Evolutionary conservation across 805 yeast species (phyloP), one percentile per base, ranked within the genome.

Genomic region (Nakazawaea wyomingensis): DNA sequence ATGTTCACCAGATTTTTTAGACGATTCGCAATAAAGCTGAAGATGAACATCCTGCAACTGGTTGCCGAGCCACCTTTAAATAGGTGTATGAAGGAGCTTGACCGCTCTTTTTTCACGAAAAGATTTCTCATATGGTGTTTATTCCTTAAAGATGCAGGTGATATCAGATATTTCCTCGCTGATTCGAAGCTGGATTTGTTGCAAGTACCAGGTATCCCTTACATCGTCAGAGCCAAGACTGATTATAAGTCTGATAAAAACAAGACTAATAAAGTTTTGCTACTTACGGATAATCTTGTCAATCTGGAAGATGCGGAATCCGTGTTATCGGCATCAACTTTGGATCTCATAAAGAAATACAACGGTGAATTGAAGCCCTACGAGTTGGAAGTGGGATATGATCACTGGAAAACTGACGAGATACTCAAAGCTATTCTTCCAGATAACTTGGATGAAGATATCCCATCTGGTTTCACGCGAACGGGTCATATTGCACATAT

Each of bases 401-500:
- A 78, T 39, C 86, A 78, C 60, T 93, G 98, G 98, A 80, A 79
- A 51, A 72, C 90, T 0, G 99, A 95, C 44, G 96, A 93, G 52
- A 83, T 93, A 13, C 66, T 93, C 30, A 68, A 71, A 35, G 76
- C 96, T 0, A 75, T 89, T 3, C 61, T 93, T 35, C 99, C 99
- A 0, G 82, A 76, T 35, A 69, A 78, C 16, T 60, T 79, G 17
- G 62, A 77, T 5, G 81, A 75, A 33, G 96, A 88, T 44, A 69
- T 83, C 7, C 99, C 99, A 1, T 71, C 93, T 1, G 95, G 98
- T 0, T 93, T 85, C 60, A 86, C 98, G 1, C 78, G 80, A 29
- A 95, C 95, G 0, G 99, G 99, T 0, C 98, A 93, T 63, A 75
- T 93, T 45, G 99, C 98, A 0, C 99, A 93, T 62, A 63, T 95